Conservation (phyloP, 345 rosid species). For the Cardamine resedifolia region DNA sequence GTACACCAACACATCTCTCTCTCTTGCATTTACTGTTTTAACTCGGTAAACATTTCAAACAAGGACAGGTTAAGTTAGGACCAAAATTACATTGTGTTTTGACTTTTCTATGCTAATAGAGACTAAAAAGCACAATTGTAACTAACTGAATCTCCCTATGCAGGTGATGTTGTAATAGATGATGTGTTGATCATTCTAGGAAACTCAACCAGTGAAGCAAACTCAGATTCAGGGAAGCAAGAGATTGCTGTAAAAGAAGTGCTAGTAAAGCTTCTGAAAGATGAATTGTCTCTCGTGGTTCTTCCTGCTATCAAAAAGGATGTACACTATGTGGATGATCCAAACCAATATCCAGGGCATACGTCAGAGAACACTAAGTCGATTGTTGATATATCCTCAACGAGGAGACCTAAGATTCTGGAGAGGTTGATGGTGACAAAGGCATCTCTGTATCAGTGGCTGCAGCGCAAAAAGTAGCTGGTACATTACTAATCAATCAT, state of each 20-base stretch:
- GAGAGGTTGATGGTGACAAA: slow-evolving; percentile 67
- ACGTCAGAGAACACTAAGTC: slow-evolving; percentile 30
- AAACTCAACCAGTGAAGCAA: slow-evolving; percentile 37
- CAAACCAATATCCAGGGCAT: slow-evolving; percentile 27
- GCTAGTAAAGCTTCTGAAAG: slow-evolving; percentile 53
- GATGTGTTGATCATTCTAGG: slow-evolving; percentile 76
- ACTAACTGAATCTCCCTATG: slow-evolving; percentile 27
- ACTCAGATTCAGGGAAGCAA: slow-evolving; percentile 32
- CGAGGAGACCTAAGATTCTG: slow-evolving; percentile 64
- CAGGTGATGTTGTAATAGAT: slow-evolving; percentile 68
- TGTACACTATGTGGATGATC: slow-evolving; percentile 18
- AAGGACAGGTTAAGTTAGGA: background rate
- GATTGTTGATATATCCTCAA: slow-evolving; percentile 38
- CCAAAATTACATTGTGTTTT: background rate
- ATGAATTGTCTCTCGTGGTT: slow-evolving; percentile 74
- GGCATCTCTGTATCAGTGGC: slow-evolving; percentile 63
- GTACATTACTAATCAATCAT: slow-evolving; percentile 40
- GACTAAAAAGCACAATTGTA: background rate
- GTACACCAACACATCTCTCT: background rate
- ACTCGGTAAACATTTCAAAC: background rate
- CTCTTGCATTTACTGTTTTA: background rate
- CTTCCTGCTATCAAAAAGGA: slow-evolving; percentile 27
- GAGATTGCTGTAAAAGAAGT: slow-evolving; percentile 51
- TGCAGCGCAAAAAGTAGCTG: slow-evolving; percentile 48
- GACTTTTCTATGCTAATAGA: background rate